Evolutionary conservation across 805 yeast genomes (phyloP).

Genomic region (Dipodascopsis tothii): DNA sequence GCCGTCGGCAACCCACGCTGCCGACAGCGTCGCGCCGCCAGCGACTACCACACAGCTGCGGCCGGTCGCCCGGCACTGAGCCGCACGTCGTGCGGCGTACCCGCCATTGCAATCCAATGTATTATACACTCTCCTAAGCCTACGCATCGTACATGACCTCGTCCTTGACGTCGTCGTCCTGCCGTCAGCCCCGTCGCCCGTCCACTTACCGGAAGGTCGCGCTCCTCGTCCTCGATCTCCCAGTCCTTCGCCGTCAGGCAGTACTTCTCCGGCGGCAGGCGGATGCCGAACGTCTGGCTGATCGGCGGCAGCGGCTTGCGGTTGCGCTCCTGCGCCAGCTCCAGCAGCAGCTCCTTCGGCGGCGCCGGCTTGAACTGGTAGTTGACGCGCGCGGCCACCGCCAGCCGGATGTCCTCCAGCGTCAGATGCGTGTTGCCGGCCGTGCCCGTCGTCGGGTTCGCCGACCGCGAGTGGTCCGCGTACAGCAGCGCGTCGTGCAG

Average conservation of each 20-base stretch:
- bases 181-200: no score
- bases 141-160: no score
- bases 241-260: slow-evolving; percentile 75
- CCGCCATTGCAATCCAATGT: no score
- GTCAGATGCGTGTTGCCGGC: slow-evolving; percentile 38
- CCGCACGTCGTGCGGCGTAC: no score
- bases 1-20: no score
- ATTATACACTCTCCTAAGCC: no score
- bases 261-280: slow-evolving; percentile 92
- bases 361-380: slow-evolving; percentile 94
- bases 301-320: slow-evolving; percentile 85
- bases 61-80: no score
- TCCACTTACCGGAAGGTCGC: slow-evolving; percentile 15
- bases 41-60: no score
- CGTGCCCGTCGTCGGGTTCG: slow-evolving; percentile 18
- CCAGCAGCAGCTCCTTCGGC: slow-evolving; percentile 84
- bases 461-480: slow-evolving; percentile 57
- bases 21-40: no score
- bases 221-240: slow-evolving; percentile 49
- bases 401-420: slow-evolving; percentile 84
- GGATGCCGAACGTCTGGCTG: slow-evolving; percentile 73
- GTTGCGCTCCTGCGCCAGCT: slow-evolving; percentile 86
- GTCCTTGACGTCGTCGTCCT: no score
- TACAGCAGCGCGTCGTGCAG: slow-evolving; percentile 84
- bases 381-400: slow-evolving; percentile 89